A percentile compares a stretch with the other conserved stretches of the same genome.
These are phyloP conservation scores for Puccinia novopanici DNA, from an alignment of 1,284 basidiomycete species.

Conservation along the genomic window DNA sequence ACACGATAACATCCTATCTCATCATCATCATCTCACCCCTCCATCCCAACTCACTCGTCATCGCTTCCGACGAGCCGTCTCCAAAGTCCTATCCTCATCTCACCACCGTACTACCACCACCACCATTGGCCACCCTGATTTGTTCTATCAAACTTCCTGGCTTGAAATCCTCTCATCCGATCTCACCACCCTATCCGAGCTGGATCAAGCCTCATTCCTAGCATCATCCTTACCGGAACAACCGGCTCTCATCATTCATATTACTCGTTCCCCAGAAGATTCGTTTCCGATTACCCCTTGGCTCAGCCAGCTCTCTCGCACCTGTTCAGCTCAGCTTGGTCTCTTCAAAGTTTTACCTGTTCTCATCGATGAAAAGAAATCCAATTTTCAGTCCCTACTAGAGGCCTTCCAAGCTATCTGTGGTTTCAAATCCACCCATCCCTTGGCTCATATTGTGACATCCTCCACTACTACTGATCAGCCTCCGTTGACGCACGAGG, in stretches of 20 bases:
- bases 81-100: neutral
- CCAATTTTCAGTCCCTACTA: neutral
- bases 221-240: neutral
- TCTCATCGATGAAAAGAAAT: conserved; percentile 25
- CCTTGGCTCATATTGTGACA: neutral
- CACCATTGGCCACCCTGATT: neutral
- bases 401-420: neutral
- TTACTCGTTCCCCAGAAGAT: neutral
- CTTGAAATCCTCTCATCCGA: conserved; percentile 17
- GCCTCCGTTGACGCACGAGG: neutral
- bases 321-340: conserved; percentile 15
- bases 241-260: conserved; percentile 20
- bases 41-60: neutral
- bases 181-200: conserved; percentile 2
- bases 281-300: conserved; percentile 8
- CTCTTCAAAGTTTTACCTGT: conserved; percentile 29
- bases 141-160: conserved; percentile 22
- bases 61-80: conserved; percentile 19
- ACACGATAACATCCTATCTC: neutral
- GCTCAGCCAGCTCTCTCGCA: conserved; percentile 5
- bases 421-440: conserved; percentile 18
- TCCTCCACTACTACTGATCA: neutral
- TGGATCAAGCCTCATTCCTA: neutral
- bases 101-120: too few relatives aligned
- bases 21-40: neutral